Evolutionary conservation across 1,139 yeast species (phyloP), one percentile per base, ranked within the genome.

Genomic region (Wickerhamomyces sp.): DNA sequence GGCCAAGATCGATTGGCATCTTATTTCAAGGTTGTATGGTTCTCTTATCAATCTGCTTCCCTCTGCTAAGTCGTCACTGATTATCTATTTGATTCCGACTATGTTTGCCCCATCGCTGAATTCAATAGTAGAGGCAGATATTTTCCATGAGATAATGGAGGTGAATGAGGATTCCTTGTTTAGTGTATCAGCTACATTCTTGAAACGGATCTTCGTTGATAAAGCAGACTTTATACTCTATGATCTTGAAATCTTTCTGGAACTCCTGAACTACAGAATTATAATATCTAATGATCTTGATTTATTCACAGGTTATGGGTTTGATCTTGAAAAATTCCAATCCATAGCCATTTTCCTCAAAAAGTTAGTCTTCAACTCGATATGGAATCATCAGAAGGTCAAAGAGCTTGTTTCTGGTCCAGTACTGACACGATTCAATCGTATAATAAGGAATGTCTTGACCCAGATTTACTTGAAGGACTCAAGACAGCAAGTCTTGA

Each of bases 241-340:
- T 32, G 62, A 67, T 10, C 52, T 71, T 8, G 58, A 61, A 37
- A 53, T 75, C 3, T 65, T 76, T 34, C 66, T 80, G 43, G 83
- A 81, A 48, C 56, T 82, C 1, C 69, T 79, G 43, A 76, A 82
- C 6, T 78, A 79, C 52, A 71, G 79, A 64, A 61, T 83, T 27
- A 75, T 82, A 34, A 79, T 89, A 4, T 78, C 91, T 0, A 86
- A 82, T 49, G 96, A 89, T 59, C 65, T 70, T 26, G 95, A 85
- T 57, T 66, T 84, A 44, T 75, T 78, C 34, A 44, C 55, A 44
- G 61, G 62, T 10, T 56, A 64, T 46, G 78, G 71, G 2, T 71
- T 86, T n/a, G 62, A 75, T 0, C 55, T 69, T 14, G 69, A 65
- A 0, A 73, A 78, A n/a, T 73, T 83, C 7, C 50, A 56, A 4